Percentiles rank a stretch among this genome's conserved stretches.
Evolutionary conservation across 169 alveolate genomes (phyloP).

Genomic region (Eimeria sp.): DNA sequence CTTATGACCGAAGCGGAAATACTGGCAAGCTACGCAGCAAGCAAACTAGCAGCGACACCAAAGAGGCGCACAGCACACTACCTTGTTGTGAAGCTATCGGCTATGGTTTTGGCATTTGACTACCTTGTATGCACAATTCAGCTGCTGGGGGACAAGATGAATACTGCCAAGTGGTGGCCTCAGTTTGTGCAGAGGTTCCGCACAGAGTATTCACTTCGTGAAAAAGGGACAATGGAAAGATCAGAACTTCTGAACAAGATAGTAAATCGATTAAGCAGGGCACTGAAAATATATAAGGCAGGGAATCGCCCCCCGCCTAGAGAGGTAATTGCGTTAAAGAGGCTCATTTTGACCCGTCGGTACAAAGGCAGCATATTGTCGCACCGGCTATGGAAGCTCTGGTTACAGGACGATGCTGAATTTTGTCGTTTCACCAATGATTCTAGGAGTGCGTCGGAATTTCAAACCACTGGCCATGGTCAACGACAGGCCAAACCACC

Average conservation of each 20-base stretch:
- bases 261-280: not conserved
- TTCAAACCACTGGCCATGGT: too few relatives aligned
- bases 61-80: not conserved
- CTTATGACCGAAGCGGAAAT: not conserved
- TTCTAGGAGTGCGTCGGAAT: not conserved
- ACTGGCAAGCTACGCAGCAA: not conserved
- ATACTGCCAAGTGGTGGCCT: not conserved
- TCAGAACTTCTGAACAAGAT: not conserved
- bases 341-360: not conserved
- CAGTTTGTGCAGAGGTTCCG: not conserved
- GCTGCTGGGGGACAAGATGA: constrained; percentile 27
- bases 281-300: not conserved
- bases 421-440: not conserved
- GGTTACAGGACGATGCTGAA: not conserved
- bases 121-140: constrained; percentile 1
- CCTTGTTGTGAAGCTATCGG: not conserved
- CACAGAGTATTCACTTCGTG: not conserved
- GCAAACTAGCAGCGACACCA: not conserved
- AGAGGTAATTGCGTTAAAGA: not conserved
- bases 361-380: not conserved
- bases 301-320: not conserved
- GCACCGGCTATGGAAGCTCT: not conserved
- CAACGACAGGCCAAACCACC: too few relatives aligned
- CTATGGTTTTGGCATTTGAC: not conserved
- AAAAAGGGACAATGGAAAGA: not conserved